Conservation (phyloP, 2,329 filamentous ascomycete genomes). For the Pseudophaeomoniella oleicola region DNA sequence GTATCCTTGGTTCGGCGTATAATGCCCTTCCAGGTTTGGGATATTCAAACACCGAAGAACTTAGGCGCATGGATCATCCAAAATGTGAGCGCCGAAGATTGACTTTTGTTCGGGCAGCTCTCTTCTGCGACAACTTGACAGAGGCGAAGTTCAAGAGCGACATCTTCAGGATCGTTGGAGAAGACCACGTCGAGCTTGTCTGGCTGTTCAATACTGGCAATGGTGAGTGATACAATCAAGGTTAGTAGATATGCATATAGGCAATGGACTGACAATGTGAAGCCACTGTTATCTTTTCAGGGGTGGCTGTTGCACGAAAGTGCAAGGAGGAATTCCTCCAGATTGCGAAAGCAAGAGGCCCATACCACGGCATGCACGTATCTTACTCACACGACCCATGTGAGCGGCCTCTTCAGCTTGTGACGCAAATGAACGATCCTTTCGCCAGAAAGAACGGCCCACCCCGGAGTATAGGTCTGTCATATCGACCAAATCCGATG, state of each 20-base stretch:
- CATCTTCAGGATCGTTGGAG: conserved; percentile 17
- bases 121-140: conserved; percentile 20
- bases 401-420: conserved; percentile 21
- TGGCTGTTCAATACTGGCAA: conserved; percentile 29
- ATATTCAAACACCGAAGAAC: conserved; percentile 19
- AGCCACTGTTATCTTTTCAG: conserved; percentile 25
- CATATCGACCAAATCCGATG: not conserved
- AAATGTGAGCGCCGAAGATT: conserved; percentile 24
- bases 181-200: conserved; percentile 22
- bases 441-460: not conserved
- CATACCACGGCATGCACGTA: conserved; percentile 19
- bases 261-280: conserved; percentile 1
- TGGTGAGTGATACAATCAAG: conserved; percentile 17
- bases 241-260: not conserved
- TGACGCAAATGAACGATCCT: conserved; percentile 10
- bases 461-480: not conserved
- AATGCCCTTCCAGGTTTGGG: conserved; percentile 15
- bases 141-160: conserved; percentile 20
- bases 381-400: conserved; percentile 25
- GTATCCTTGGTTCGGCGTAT: conserved; percentile 19
- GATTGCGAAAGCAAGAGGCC: conserved; percentile 12
- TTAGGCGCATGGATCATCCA: conserved; percentile 20
- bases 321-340: conserved; percentile 19
- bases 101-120: conserved; percentile 23
- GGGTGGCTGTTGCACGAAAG: conserved; percentile 18